A percentile compares a stretch with the other conserved stretches of the same genome.
Evolutionary conservation across 2,329 filamentous ascomycete species (phyloP).

Genomic region (Boeremia lycopersici): DNA sequence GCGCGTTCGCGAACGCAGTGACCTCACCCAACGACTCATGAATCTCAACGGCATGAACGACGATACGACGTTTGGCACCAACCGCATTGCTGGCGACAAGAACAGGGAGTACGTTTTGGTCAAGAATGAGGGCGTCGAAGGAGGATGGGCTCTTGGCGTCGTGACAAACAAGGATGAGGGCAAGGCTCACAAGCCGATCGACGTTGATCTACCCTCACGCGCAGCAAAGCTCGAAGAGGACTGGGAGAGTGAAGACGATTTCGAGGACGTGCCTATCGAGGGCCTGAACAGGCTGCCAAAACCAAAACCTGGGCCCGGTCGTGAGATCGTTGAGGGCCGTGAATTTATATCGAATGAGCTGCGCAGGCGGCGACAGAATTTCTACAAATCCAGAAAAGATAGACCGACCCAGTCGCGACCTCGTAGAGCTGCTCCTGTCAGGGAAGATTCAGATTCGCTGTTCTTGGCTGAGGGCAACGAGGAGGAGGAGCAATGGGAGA

Average conservation of each 20-base stretch:
- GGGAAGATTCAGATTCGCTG: constrained; percentile 58
- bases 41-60: constrained; percentile 87
- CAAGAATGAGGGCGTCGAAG: constrained; percentile 92
- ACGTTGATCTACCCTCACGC: constrained; percentile 71
- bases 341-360: constrained; percentile 46
- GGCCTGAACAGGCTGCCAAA: constrained; percentile 85
- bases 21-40: constrained; percentile 94
- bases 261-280: constrained; percentile 92
- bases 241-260: constrained; percentile 77
- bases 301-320: constrained; percentile 42
- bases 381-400: constrained; percentile 53
- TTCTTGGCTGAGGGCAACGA: constrained; percentile 57
- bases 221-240: constrained; percentile 60
- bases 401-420: constrained; percentile 21
- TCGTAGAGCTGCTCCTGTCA: constrained; percentile 26
- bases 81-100: constrained; percentile 80
- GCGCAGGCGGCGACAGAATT: constrained; percentile 53
- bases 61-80: constrained; percentile 70
- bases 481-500: constrained; percentile 50
- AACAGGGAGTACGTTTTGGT: constrained; percentile 94
- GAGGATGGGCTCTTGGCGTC: constrained; percentile 94
- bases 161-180: constrained; percentile 85
- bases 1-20: constrained; percentile 87
- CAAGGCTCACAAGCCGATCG: constrained; percentile 84
- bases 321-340: constrained; percentile 40